Conservation (phyloP, 768 basidiomycete species). For the Leucosporidium yakuticum region DNA sequence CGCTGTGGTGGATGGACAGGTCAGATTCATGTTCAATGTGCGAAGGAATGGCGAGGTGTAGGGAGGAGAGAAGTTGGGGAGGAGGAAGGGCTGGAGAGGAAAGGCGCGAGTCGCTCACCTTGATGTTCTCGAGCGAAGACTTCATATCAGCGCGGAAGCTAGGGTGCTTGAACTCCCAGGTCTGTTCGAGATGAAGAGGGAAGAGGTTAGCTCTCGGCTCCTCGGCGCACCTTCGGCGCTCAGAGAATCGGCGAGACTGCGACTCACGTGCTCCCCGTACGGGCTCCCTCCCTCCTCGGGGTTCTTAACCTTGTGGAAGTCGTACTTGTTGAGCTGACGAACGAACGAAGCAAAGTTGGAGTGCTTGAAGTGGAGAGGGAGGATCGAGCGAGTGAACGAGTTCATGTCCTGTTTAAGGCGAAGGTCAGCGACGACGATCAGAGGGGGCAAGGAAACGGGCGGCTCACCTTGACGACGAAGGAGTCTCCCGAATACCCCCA, state of each 20-base stretch:
- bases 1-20: slow-evolving; percentile 10
- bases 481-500: slow-evolving; percentile 81
- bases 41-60: background rate
- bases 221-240: background rate
- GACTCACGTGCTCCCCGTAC: slow-evolving; percentile 56
- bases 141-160: slow-evolving; percentile 56
- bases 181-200: slow-evolving; percentile 16
- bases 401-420: slow-evolving; percentile 66
- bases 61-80: background rate
- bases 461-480: slow-evolving; percentile 71
- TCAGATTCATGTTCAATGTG: background rate
- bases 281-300: slow-evolving; percentile 55
- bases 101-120: slow-evolving; percentile 26
- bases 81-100: background rate
- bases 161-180: slow-evolving; percentile 48
- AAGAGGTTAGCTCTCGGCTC: background rate
- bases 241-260: background rate
- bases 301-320: slow-evolving; percentile 93
- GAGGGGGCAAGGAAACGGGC: background rate
- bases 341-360: slow-evolving; percentile 91
- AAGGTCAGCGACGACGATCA: background rate
- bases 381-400: slow-evolving; percentile 81
- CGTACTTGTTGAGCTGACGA: slow-evolving; percentile 89
- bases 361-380: slow-evolving; percentile 90
- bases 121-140: slow-evolving; percentile 57